Conservation (phyloP, 345 rosid genomes). For the Arabidopsis thaliana region DNA sequence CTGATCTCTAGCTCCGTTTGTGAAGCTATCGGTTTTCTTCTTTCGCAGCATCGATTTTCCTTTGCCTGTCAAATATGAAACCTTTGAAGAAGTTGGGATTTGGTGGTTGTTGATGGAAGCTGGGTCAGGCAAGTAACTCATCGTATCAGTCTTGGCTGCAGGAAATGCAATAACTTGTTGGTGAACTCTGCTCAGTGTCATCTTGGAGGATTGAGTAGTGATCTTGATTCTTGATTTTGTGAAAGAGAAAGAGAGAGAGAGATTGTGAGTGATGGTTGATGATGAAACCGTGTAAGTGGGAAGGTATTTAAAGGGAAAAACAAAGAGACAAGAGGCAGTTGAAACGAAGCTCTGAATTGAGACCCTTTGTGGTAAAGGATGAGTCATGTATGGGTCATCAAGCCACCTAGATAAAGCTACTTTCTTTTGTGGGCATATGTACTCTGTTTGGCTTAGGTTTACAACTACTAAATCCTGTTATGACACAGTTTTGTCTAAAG, state of each 20-base stretch:
- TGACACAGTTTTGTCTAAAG: not conserved
- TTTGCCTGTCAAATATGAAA: conserved; percentile 25
- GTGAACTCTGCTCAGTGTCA: conserved; percentile 40
- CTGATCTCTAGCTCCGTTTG: conserved; percentile 48
- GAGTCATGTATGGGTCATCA: conserved; percentile 45
- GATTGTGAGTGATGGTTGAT: conserved; percentile 29
- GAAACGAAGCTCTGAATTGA: conserved; percentile 6
- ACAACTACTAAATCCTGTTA: conserved; percentile 18
- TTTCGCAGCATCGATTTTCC: conserved; percentile 37
- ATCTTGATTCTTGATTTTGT: conserved; percentile 29
- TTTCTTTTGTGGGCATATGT: conserved; percentile 33
- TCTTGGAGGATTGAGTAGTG: conserved; percentile 30
- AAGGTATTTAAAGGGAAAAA: conserved; percentile 41
- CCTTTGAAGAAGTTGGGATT: conserved; percentile 26
- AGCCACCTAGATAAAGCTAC: conserved; percentile 32
- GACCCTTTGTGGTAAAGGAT: conserved; percentile 23
- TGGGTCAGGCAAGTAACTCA: conserved; percentile 35
- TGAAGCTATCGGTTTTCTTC: conserved; percentile 48
- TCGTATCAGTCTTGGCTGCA: not conserved
- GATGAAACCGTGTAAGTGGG: conserved; percentile 28
- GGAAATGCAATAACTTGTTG: conserved; percentile 36
- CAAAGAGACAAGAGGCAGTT: conserved; percentile 37
- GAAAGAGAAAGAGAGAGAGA: conserved; percentile 13
- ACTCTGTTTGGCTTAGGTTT: conserved; percentile 32
- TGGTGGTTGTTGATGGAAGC: conserved; percentile 38